phyloP scores from a whole-genome alignment of 1,284 basidiomycete genomes.

The Ceratobasidium papillatum region DNA sequence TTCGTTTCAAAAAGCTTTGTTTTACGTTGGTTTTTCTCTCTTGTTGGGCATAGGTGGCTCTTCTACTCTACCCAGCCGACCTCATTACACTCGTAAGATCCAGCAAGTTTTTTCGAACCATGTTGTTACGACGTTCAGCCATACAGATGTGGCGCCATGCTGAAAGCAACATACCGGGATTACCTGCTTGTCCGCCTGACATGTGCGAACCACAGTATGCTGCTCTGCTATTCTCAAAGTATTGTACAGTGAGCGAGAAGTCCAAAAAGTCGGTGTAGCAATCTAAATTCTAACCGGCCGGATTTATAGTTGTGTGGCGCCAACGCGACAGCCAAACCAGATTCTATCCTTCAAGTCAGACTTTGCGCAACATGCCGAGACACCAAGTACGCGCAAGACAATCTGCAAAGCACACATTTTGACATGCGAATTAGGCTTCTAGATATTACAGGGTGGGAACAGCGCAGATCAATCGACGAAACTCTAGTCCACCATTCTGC shows the following conservation, averaged over 20 bases:
- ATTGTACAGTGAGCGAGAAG: not conserved
- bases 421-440: not conserved
- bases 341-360: not conserved
- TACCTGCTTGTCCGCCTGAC: not conserved
- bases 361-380: constrained; percentile 11
- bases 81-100: not conserved
- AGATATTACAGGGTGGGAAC: not conserved
- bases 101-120: constrained; percentile 8
- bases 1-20: too few species aligned
- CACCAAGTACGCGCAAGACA: not conserved
- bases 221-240: not conserved
- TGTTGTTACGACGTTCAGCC: not conserved
- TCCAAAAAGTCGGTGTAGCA: too few species aligned
- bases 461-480: not conserved
- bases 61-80: not conserved
- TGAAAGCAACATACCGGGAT: not conserved
- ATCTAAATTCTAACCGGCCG: not conserved
- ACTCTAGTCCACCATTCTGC: not conserved
- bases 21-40: too few species aligned
- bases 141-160: not conserved
- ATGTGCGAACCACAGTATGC: constrained; percentile 18
- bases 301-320: constrained; percentile 14
- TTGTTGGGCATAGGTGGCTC: constrained; percentile 11
- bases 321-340: constrained; percentile 2
- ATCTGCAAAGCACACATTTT: not conserved